phyloP scores from a whole-genome alignment of 306 rosid genomes.

The Sesbania bispinosa region DNA sequence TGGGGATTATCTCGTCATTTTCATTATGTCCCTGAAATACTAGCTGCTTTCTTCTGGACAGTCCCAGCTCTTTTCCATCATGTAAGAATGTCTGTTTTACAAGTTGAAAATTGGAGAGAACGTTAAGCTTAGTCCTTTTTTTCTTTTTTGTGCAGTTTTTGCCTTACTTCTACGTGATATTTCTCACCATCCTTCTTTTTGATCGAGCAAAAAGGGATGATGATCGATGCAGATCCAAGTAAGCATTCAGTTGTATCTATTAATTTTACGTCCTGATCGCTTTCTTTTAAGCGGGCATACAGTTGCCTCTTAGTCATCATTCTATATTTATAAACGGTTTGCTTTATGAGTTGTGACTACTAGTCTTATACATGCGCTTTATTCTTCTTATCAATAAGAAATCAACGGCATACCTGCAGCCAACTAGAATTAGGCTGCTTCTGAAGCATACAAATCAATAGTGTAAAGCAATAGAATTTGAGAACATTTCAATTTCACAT shows the following conservation, averaged over 20 bases:
- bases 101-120: conserved; percentile 18
- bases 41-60: conserved; percentile 97
- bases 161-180: conserved; percentile 89
- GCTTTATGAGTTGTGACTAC: neutral
- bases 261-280: neutral
- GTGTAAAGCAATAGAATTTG: neutral
- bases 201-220: conserved; percentile 98
- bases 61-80: conserved; percentile 91
- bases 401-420: neutral
- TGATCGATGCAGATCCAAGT: conserved; percentile 92
- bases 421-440: neutral
- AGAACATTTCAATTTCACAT: neutral
- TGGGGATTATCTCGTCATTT: conserved; percentile 98
- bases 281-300: neutral
- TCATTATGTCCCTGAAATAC: conserved; percentile 95
- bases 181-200: conserved; percentile 82
- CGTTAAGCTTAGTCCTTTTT: conserved; percentile 8
- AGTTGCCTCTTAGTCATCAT: neutral
- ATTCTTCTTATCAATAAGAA: neutral
- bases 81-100: conserved; percentile 40
- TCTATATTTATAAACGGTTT: neutral
- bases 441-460: neutral
- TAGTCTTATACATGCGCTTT: neutral
- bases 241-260: conserved; percentile 40
- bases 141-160: conserved; percentile 59